phyloP scores from a whole-genome alignment of 2,329 filamentous ascomycete species.

The Trichophyton schoenleinii region DNA sequence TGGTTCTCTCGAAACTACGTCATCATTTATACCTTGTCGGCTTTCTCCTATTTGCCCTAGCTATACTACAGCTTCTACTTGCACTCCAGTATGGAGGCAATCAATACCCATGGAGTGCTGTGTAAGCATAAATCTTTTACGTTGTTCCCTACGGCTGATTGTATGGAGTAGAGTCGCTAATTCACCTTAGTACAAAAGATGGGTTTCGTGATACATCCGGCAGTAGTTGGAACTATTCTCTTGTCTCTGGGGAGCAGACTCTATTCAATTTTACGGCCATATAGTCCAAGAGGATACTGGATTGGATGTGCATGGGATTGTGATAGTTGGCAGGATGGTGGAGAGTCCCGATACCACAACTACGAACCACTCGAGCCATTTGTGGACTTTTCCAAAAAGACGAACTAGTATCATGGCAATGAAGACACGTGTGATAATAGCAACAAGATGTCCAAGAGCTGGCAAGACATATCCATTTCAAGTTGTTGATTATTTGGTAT shows the following conservation, averaged over 20 bases:
- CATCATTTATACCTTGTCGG: slow-evolving; percentile 27
- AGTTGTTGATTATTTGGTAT: neutral
- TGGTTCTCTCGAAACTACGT: slow-evolving; percentile 18
- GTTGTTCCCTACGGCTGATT: no score
- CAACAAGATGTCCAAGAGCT: neutral
- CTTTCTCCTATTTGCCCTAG: slow-evolving; percentile 24
- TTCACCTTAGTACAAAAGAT: neutral
- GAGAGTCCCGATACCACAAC: neutral
- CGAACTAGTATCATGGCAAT: neutral
- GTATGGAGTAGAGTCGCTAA: neutral
- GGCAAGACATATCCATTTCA: neutral
- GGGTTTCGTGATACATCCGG: slow-evolving; percentile 15
- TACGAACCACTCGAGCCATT: neutral
- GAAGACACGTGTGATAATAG: neutral
- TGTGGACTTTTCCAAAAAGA: neutral
- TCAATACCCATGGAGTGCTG: slow-evolving; percentile 20
- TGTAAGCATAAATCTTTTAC: neutral
- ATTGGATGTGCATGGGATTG: slow-evolving; percentile 13
- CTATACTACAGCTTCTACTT: slow-evolving; percentile 25
- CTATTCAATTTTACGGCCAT: slow-evolving; percentile 19
- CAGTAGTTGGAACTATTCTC: slow-evolving; percentile 19
- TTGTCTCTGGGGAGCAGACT: slow-evolving; percentile 23
- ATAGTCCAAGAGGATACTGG: slow-evolving; percentile 16
- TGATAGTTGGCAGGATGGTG: neutral
- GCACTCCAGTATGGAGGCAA: slow-evolving; percentile 28